Percentiles rank a stretch among this genome's conserved stretches.
These are phyloP conservation scores for Alternaria gaisen DNA, from an alignment of 2,329 filamentous ascomycete species.

Conservation along the genomic window DNA sequence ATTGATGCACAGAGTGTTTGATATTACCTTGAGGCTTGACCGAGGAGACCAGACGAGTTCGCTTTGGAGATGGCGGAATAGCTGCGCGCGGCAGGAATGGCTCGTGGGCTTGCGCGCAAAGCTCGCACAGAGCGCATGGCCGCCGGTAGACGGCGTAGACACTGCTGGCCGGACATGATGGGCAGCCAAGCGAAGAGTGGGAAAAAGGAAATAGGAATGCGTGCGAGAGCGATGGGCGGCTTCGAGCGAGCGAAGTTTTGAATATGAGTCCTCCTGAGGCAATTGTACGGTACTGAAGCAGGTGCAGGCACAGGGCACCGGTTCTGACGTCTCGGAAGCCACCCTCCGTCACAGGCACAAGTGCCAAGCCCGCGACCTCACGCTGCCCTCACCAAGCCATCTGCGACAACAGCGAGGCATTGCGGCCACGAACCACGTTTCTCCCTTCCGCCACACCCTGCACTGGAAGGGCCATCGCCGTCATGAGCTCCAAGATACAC, in stretches of 20 bases:
- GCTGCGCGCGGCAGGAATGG: constrained; percentile 41
- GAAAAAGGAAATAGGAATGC: constrained; percentile 19
- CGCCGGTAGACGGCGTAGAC: constrained; percentile 48
- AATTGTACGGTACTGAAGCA: constrained; percentile 36
- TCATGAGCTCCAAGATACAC: constrained; percentile 53
- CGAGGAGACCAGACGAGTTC: constrained; percentile 45
- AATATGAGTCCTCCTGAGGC: constrained; percentile 29
- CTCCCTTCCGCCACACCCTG: constrained; percentile 22
- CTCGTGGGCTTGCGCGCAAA: constrained; percentile 42
- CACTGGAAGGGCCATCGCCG: constrained; percentile 27
- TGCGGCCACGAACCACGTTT: constrained; percentile 34
- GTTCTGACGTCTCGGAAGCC: constrained; percentile 41
- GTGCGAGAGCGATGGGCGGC: constrained; percentile 18
- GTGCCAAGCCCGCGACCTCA: constrained; percentile 40
- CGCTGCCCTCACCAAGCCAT: constrained; percentile 26
- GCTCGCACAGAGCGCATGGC: constrained; percentile 41
- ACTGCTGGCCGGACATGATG: constrained; percentile 51
- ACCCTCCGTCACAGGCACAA: constrained; percentile 34
- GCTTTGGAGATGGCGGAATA: constrained; percentile 47
- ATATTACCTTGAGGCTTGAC: constrained; percentile 39
- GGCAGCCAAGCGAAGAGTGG: constrained; percentile 15
- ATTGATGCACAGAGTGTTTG: neutral
- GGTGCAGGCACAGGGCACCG: constrained; percentile 27
- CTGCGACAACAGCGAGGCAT: constrained; percentile 37
- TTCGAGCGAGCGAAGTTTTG: constrained; percentile 9